Evolutionary conservation across 1,284 basidiomycete species (phyloP).

Genomic region (Irpex sp.): DNA sequence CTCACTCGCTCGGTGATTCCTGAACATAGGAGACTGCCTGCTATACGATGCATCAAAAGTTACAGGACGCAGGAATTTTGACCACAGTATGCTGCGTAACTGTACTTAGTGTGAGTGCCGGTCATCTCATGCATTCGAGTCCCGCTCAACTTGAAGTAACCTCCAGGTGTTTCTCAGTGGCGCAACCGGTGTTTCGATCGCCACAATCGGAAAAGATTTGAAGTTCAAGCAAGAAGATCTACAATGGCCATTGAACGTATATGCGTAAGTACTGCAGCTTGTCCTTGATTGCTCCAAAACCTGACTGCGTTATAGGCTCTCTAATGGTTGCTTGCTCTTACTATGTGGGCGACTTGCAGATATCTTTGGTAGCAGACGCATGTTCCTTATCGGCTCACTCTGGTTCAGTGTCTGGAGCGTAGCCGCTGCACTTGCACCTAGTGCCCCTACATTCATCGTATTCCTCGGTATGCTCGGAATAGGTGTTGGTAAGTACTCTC

Average conservation of each 20-base stretch:
- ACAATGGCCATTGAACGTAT: slow-evolving; percentile 42
- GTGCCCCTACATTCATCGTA: slow-evolving; percentile 25
- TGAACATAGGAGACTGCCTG: not conserved
- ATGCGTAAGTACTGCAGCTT: slow-evolving; percentile 26
- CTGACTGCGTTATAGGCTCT: slow-evolving; percentile 18
- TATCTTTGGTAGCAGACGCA: slow-evolving; percentile 32
- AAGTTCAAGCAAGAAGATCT: slow-evolving; percentile 32
- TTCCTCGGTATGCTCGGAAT: slow-evolving; percentile 31
- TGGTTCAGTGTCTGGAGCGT: slow-evolving; percentile 33
- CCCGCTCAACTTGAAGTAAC: not conserved
- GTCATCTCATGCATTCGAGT: not conserved
- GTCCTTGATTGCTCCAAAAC: not conserved
- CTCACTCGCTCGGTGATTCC: not conserved
- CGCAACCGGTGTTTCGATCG: slow-evolving; percentile 38
- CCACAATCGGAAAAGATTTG: slow-evolving; percentile 37
- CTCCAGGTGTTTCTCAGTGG: slow-evolving; percentile 35
- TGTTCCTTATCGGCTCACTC: slow-evolving; percentile 33
- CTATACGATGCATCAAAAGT: not conserved
- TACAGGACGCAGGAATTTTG: slow-evolving; percentile 11
- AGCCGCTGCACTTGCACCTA: slow-evolving; percentile 26
- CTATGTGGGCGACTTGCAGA: slow-evolving; percentile 37
- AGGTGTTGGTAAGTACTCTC: slow-evolving; percentile 20
- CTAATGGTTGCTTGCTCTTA: slow-evolving; percentile 30
- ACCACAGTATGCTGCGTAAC: slow-evolving; percentile 15
- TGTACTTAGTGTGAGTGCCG: slow-evolving; percentile 14